Evolutionary conservation across 1,284 basidiomycete genomes (phyloP).

Genomic region (Stygiomarasmius scandens): DNA sequence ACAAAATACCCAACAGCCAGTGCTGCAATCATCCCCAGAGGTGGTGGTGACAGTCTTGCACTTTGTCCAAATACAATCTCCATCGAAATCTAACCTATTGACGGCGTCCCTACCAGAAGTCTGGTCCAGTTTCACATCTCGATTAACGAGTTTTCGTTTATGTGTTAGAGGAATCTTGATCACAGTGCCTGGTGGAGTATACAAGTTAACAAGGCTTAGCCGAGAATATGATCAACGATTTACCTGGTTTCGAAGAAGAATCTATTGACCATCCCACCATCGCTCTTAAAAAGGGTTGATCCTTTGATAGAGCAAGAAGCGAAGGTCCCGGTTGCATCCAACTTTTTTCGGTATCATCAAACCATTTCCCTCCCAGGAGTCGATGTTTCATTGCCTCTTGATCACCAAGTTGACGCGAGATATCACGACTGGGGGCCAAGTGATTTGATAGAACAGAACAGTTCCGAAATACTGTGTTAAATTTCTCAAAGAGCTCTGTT

Average conservation of each 20-base stretch:
- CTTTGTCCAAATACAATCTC: neutral
- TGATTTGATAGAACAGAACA: neutral
- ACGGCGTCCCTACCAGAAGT: no score
- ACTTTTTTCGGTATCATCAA: neutral
- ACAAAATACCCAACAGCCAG: slow-evolving; percentile 3
- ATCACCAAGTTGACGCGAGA: slow-evolving; percentile 30
- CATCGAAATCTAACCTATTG: no score
- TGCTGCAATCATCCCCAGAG: neutral
- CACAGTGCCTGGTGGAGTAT: no score
- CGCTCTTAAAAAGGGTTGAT: slow-evolving; percentile 5
- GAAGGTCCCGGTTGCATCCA: neutral
- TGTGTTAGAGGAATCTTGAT: no score
- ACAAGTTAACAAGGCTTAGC: no score
- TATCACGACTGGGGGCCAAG: slow-evolving; percentile 33
- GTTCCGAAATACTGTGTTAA: neutral
- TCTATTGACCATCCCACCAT: no score
- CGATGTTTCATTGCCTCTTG: slow-evolving; percentile 37
- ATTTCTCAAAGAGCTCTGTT: slow-evolving; percentile 36
- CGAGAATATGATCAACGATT: neutral
- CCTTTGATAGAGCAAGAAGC: no score
- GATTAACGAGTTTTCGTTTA: neutral
- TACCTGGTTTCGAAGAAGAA: neutral
- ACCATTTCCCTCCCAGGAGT: slow-evolving; percentile 35
- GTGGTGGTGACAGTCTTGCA: neutral
- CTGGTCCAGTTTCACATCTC: no score